Evolutionary conservation across 495 filamentous ascomycete species (phyloP).

Genomic region (Aspergillus affinis): DNA sequence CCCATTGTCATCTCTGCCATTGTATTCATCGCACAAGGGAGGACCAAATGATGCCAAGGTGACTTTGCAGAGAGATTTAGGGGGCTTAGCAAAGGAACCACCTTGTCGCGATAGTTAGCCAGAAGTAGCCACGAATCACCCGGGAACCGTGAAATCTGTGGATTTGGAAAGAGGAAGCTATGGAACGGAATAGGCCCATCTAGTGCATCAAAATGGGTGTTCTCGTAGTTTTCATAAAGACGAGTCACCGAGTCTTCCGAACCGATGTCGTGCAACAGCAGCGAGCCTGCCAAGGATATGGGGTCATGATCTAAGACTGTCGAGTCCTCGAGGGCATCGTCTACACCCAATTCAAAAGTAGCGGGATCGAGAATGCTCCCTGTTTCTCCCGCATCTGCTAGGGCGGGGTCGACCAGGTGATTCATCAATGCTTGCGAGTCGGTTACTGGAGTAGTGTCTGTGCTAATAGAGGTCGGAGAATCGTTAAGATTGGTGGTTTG

Average conservation of each 20-base stretch:
- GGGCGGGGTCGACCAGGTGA: not conserved
- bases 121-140: slow-evolving; percentile 3
- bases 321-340: not conserved
- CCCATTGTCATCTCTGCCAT: slow-evolving; percentile 26
- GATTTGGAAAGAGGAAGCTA: not conserved
- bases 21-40: slow-evolving; percentile 24
- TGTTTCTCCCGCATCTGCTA: not conserved
- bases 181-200: not conserved
- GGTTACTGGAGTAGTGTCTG: not conserved
- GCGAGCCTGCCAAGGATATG: not conserved
- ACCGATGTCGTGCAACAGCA: slow-evolving; percentile 1
- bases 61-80: slow-evolving; percentile 21
- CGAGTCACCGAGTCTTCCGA: not conserved
- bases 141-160: not conserved
- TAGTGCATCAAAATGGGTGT: not conserved
- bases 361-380: not conserved
- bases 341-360: not conserved
- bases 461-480: not conserved
- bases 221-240: not conserved
- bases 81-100: slow-evolving; percentile 18
- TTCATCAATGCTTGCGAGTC: not conserved
- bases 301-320: slow-evolving; percentile 4
- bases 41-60: slow-evolving; percentile 26
- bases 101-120: slow-evolving; percentile 17
- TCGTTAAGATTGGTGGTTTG: not conserved